Conservation (phyloP, 345 rosid species). For the Pugionium dolabratum region DNA sequence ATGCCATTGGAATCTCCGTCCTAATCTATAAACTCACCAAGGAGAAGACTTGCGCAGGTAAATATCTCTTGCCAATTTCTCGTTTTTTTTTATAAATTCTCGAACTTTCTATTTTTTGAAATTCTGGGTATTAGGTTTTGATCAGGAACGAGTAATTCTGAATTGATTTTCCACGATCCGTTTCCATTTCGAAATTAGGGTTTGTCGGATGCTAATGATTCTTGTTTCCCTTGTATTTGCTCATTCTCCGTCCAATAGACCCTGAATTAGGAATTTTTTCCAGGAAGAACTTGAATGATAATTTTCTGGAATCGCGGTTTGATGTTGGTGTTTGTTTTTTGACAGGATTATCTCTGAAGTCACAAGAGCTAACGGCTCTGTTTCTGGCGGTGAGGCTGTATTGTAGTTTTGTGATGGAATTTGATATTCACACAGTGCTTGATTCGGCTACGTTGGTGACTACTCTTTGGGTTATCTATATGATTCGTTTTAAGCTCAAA, state of each 20-base stretch:
- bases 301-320: background rate
- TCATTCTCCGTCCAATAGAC: background rate
- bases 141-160: background rate
- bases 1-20: conserved; percentile 76
- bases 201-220: background rate
- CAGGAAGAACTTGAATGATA: background rate
- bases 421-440: conserved; percentile 82
- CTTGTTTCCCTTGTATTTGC: background rate
- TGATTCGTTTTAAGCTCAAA: conserved; percentile 78
- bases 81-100: background rate
- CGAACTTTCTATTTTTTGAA: background rate
- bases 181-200: conserved; percentile 6
- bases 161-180: conserved; percentile 1
- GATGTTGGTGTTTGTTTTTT: background rate
- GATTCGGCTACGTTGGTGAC: conserved; percentile 76
- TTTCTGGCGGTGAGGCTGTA: conserved; percentile 81
- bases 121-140: conserved; percentile 2
- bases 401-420: conserved; percentile 94
- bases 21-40: conserved; percentile 88
- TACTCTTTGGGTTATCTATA: conserved; percentile 86
- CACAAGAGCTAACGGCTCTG: conserved; percentile 85
- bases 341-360: conserved; percentile 78
- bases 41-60: conserved; percentile 93
- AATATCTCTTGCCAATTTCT: background rate
- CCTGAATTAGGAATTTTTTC: background rate